Evolutionary conservation across 2,329 filamentous ascomycete genomes (phyloP).

Genomic region (Colletotrichum euphorbiae): DNA sequence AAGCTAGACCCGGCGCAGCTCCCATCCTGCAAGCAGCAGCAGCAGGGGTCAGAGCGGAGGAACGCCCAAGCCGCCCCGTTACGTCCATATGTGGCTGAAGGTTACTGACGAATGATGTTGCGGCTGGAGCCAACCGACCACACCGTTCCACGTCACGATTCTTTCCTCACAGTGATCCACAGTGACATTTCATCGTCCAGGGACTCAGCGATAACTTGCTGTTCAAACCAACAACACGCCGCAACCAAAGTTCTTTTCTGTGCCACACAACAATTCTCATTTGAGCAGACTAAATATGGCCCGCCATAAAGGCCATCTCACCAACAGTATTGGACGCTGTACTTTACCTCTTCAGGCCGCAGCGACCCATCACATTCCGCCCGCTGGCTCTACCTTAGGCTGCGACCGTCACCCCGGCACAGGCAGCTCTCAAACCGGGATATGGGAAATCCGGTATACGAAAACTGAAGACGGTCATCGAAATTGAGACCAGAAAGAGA

Average conservation of each 20-base stretch:
- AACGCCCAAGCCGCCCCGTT: not conserved
- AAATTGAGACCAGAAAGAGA: not conserved
- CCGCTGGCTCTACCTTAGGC: slow-evolving; percentile 13
- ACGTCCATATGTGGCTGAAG: not conserved
- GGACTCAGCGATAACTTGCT: not conserved
- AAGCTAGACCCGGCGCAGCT: slow-evolving; percentile 19
- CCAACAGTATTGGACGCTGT: not conserved
- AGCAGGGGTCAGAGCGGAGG: slow-evolving; percentile 29
- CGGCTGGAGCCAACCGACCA: slow-evolving; percentile 14
- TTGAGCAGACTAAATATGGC: not conserved
- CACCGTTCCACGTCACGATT: not conserved
- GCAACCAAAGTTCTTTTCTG: slow-evolving; percentile 20
- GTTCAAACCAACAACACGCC: slow-evolving; percentile 4
- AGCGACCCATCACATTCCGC: not conserved
- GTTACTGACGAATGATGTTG: not conserved
- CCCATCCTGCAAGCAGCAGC: slow-evolving; percentile 15
- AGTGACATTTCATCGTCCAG: not conserved
- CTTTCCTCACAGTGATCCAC: not conserved
- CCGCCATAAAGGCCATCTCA: not conserved
- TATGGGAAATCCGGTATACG: not conserved
- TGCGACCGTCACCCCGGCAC: slow-evolving; percentile 4
- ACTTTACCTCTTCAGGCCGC: not conserved
- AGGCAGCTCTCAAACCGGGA: slow-evolving; percentile 13
- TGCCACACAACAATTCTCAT: not conserved
- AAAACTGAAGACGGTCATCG: not conserved